Evolutionary conservation across 225 moss, liverwort and hornwort genomes (phyloP), one percentile per base, ranked within the genome.

Genomic region (Sphagnum tenellum): DNA sequence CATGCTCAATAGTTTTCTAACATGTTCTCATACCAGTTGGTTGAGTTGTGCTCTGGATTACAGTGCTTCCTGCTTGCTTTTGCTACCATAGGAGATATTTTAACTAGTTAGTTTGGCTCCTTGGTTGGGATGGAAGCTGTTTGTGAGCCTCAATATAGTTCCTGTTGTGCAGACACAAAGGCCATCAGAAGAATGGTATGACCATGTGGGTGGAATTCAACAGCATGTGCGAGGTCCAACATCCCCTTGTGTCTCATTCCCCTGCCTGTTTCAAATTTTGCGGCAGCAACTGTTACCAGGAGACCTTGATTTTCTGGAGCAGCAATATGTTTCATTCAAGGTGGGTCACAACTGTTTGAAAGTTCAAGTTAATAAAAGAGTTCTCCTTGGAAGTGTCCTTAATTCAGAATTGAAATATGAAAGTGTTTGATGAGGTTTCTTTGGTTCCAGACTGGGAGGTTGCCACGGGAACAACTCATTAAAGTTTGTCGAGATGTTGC

Each of bases 171-270:
- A 75, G 75, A 69, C 68, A 65, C 78, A 49, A 65, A 66, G 72
- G 52, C 70, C 67, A 50, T 54, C 51, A 44, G 65, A 56, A n/a
- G 9, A 14, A 12, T 8, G 72, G 64, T 74, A 67, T 60, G 55
- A 56, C 56, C 65, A 68, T 44, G 55, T 47, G 48, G 58, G 10
- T 45, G n/a, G 29, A 9, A 65, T 61, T 45, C 64, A 67, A 52
- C 14, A 53, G 4, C 61, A 55, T 49, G 71, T 61, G 59, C 69
- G 13, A 4, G 70, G 72, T 11, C 82, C 82, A 56, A 78, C 82
- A 4, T 82, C 82, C 11, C 75, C 82, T 11, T 73, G 68, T 49
- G 72, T 76, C 2, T 78, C 58, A 52, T 82, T 82, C 64, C 78
- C 73, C 5, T 68, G 67, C 4, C 69, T 82, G 2, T 82, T 82